Conservation (phyloP, 805 yeast species). For the Cyberlindnera mycetangii region DNA sequence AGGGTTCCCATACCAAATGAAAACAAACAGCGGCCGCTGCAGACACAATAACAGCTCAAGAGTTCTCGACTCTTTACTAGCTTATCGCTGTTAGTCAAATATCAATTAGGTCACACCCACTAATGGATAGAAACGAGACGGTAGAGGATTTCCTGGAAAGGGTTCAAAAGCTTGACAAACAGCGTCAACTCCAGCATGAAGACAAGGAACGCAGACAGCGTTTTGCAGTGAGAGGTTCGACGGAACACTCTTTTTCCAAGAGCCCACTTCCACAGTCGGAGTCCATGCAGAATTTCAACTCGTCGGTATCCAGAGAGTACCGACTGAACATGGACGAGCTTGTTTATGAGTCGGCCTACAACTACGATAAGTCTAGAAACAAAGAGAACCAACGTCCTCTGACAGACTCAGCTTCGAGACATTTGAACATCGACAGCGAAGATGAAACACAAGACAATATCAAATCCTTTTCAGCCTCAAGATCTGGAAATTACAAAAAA, state of each 20-base stretch:
- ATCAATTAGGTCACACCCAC: background rate
- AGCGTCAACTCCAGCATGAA: conserved; percentile 9
- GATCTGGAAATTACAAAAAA: conserved; percentile 10
- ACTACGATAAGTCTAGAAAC: conserved; percentile 38
- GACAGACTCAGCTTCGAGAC: background rate
- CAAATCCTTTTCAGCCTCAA: background rate
- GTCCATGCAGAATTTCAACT: conserved; percentile 16
- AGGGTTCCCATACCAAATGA: background rate
- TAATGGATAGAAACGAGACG: conserved; percentile 8
- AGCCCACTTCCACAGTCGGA: conserved; percentile 15
- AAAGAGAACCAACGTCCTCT: background rate
- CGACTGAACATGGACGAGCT: conserved; percentile 42
- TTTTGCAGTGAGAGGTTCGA: background rate
- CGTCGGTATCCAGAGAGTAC: conserved; percentile 41
- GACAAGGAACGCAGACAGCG: conserved; percentile 6
- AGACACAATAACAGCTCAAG: background rate
- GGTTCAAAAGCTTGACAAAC: conserved; percentile 17
- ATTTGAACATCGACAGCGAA: background rate
- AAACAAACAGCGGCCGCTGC: background rate
- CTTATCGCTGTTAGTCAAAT: background rate
- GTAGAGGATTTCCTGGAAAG: conserved; percentile 17
- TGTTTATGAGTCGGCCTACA: conserved; percentile 63
- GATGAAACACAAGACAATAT: background rate
- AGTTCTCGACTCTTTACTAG: background rate
- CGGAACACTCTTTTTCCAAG: background rate